Base-by-base conservation (phyloP, 1,284 basidiomycete species). In the Mycosarcoma maydis region DNA sequence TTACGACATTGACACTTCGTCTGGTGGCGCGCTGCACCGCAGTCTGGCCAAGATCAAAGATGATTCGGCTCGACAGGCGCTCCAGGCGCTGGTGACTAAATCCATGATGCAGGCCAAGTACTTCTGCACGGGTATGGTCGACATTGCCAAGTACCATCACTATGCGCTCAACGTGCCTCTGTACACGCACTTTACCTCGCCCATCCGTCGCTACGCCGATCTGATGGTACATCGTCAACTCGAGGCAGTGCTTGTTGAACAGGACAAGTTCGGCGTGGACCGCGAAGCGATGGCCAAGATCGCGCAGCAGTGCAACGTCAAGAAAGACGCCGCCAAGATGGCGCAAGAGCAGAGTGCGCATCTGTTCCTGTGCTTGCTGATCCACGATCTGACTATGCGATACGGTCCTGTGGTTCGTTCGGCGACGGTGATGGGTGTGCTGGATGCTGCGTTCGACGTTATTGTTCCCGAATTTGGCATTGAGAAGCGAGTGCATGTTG, bases 101-200 rank as follows among this genome's bases (percentile, higher is more conserved):
- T 89, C 92, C 17, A 96, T 95, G 76, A 90, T 90, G 61, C 88
- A 89, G 48, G 92, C 96, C 67, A 94, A 94, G 82, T 98, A 98
- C 84, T 98, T 97, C 88, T 98, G 95, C 82, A 89, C 94, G 23
- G 96, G 96, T 70, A 96, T 98, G 92, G 86, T 98, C 73, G 96
- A 99, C 83, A 98, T 98, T 79, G 92, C 94, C 39, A 98, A 98
- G 85, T 99, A 98, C 82, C 85, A 87, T 30, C 96, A 99, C 84
- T 98, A 92, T 82, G 90, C 94, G 1, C 86, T 98, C 74, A 95
- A 90, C 75, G 85, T 89, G 7, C 94, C 96, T 8, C 85, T 98
- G 46, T 98, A 98, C 85, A 96, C 94, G 22, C 95, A 98, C 83
- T 98, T 97, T 83, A 96, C 94, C 55, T 70, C 72, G 16, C 80